Conservation (phyloP, 345 rosid species). For the Viola odorata region DNA sequence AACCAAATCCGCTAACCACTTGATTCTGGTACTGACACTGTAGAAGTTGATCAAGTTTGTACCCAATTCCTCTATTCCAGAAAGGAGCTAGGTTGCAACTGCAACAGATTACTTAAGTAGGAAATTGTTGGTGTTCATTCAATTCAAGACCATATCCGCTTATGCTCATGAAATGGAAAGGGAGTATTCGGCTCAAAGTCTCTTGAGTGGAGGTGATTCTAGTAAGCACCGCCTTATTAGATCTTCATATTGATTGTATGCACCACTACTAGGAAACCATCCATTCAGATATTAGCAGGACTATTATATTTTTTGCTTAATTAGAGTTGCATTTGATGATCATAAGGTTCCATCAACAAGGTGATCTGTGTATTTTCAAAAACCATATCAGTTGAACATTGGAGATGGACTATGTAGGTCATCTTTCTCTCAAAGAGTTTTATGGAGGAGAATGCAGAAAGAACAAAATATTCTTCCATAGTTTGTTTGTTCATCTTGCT, state of each 20-base stretch:
- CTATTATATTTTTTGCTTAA: neutral
- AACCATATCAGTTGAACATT: too few relatives aligned
- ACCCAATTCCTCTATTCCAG: constrained; percentile 17
- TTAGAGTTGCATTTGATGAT: neutral
- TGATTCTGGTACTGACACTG: too few relatives aligned
- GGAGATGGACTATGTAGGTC: too few relatives aligned
- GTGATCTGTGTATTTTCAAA: neutral
- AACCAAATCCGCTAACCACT: too few relatives aligned
- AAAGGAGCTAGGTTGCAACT: constrained; percentile 21
- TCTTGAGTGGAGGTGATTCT: constrained; percentile 59
- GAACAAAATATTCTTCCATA: too few relatives aligned
- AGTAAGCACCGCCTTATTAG: constrained; percentile 34
- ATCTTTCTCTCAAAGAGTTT: too few relatives aligned
- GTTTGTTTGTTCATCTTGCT: too few relatives aligned
- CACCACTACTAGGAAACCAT: neutral
- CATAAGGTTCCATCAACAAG: neutral
- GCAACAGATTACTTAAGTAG: constrained; percentile 14
- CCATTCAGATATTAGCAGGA: neutral
- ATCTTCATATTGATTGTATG: neutral
- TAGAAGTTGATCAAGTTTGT: too few relatives aligned
- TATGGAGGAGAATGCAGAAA: too few relatives aligned
- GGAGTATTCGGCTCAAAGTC: constrained; percentile 49
- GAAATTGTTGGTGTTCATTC: constrained; percentile 16
- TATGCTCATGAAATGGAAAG: constrained; percentile 74
- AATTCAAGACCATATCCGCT: constrained; percentile 51